phyloP scores from a whole-genome alignment of 176 grass and related monocot species.

The Rhynchospora breviuscula region DNA sequence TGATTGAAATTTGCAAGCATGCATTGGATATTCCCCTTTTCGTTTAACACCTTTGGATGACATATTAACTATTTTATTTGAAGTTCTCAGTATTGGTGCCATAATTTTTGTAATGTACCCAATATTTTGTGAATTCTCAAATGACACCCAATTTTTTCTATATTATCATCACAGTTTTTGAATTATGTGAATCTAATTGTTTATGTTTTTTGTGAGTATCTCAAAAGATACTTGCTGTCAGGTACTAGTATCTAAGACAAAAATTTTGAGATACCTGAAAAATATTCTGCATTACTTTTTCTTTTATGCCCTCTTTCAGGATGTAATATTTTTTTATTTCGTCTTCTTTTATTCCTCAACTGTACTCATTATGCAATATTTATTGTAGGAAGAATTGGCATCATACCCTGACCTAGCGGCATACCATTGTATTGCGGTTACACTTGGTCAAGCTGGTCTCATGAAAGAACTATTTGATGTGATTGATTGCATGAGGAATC shows the following conservation, averaged over 20 bases:
- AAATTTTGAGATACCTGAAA: background rate
- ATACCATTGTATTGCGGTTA: constrained; percentile 89
- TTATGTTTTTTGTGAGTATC: background rate
- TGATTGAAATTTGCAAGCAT: background rate
- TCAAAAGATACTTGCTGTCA: background rate
- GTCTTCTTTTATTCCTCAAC: too few species aligned
- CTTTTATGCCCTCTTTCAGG: background rate
- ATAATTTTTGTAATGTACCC: background rate
- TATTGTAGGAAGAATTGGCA: constrained; percentile 74
- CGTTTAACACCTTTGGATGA: background rate
- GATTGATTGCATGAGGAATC: constrained; percentile 77
- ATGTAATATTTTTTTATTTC: constrained; percentile 12
- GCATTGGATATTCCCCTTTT: background rate
- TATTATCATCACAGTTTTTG: background rate
- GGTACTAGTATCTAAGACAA: background rate
- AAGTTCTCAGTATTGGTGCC: background rate
- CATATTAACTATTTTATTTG: background rate
- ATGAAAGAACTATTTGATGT: constrained; percentile 98
- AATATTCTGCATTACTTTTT: background rate
- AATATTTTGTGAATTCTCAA: background rate
- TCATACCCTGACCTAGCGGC: constrained; percentile 89
- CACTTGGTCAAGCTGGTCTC: constrained; percentile 86
- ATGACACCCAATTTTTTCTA: background rate
- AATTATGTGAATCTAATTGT: background rate
- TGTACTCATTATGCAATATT: constrained; percentile 19